Evolutionary conservation across 352 stramenopile species (phyloP).

Genomic region (Globisporangium heterothallicum): DNA sequence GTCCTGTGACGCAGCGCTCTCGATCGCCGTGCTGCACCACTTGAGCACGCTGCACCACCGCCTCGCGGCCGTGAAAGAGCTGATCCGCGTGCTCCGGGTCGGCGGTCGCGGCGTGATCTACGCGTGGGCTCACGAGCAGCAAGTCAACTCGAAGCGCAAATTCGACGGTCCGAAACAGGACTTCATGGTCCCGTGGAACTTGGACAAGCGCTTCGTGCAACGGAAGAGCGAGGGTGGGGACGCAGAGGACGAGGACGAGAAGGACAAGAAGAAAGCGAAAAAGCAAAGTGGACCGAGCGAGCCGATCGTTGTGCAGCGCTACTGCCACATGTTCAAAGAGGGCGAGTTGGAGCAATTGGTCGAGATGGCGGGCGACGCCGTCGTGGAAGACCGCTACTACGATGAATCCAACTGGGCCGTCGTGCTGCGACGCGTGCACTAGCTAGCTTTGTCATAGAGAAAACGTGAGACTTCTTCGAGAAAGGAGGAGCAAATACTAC

Average conservation of each 20-base stretch:
- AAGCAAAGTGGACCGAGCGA: neutral
- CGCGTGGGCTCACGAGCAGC: conserved; percentile 84
- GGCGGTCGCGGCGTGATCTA: conserved; percentile 76
- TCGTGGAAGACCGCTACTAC: conserved; percentile 76
- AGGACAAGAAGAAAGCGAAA: neutral
- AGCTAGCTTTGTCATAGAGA: neutral
- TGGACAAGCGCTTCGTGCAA: conserved; percentile 69
- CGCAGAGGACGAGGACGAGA: neutral
- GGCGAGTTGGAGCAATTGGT: conserved; percentile 74
- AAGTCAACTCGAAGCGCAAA: conserved; percentile 62
- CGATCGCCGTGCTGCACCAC: conserved; percentile 84
- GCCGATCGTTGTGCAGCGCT: conserved; percentile 67
- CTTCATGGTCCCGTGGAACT: conserved; percentile 87
- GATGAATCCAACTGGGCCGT: conserved; percentile 87
- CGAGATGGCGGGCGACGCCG: conserved; percentile 43
- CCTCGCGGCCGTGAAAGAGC: conserved; percentile 64
- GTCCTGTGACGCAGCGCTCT: conserved; percentile 74
- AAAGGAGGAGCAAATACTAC: too few species aligned
- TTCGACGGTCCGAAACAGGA: conserved; percentile 71
- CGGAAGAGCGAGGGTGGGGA: conserved; percentile 8
- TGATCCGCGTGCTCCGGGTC: conserved; percentile 69
- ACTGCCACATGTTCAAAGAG: conserved; percentile 88
- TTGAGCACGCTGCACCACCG: conserved; percentile 70
- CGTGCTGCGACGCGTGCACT: conserved; percentile 43
- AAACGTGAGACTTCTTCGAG: too few species aligned